Percentiles rank a stretch among this genome's conserved stretches.
These are phyloP conservation scores for Hypoxylon sp. DNA, from an alignment of 2,329 filamentous ascomycete genomes.

Conservation along the genomic window DNA sequence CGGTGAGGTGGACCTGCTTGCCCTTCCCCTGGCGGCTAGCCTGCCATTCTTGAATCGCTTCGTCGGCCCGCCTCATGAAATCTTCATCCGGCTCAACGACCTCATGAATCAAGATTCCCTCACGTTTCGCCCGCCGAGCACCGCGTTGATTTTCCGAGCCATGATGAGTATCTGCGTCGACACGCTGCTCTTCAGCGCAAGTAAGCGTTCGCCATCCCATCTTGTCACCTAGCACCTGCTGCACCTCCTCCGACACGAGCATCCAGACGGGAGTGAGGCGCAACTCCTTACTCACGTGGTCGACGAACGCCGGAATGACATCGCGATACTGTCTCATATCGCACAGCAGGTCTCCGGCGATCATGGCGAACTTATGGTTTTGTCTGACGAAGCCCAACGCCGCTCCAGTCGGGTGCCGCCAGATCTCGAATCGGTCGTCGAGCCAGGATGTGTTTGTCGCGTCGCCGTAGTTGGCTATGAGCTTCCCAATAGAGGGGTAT, in stretches of 20 bases:
- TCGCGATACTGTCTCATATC: constrained; percentile 81
- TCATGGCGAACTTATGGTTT: constrained; percentile 80
- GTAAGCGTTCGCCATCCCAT: constrained; percentile 91
- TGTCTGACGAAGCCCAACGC: constrained; percentile 83
- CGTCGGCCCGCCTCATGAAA: constrained; percentile 63
- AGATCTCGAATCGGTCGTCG: constrained; percentile 88
- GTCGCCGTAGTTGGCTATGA: constrained; percentile 95
- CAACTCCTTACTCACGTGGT: constrained; percentile 78
- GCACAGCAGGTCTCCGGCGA: constrained; percentile 89
- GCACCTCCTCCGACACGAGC: constrained; percentile 79
- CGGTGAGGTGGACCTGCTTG: constrained; percentile 87
- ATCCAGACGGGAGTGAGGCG: constrained; percentile 88
- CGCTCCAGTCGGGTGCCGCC: constrained; percentile 87
- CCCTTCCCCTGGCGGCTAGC: constrained; percentile 63
- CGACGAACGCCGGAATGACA: constrained; percentile 80
- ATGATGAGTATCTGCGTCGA: constrained; percentile 79
- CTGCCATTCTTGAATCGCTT: constrained; percentile 81
- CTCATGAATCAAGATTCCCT: constrained; percentile 78
- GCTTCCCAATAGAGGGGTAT: constrained; percentile 82
- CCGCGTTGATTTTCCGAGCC: constrained; percentile 73
- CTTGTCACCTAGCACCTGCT: constrained; percentile 83
- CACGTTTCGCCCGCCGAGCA: constrained; percentile 77
- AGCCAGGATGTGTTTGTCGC: constrained; percentile 95
- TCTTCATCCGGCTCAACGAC: constrained; percentile 67
- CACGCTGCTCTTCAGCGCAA: constrained; percentile 88